phyloP scores from a whole-genome alignment of 2,329 filamentous ascomycete species.

The Teratosphaeria gauchensis region DNA sequence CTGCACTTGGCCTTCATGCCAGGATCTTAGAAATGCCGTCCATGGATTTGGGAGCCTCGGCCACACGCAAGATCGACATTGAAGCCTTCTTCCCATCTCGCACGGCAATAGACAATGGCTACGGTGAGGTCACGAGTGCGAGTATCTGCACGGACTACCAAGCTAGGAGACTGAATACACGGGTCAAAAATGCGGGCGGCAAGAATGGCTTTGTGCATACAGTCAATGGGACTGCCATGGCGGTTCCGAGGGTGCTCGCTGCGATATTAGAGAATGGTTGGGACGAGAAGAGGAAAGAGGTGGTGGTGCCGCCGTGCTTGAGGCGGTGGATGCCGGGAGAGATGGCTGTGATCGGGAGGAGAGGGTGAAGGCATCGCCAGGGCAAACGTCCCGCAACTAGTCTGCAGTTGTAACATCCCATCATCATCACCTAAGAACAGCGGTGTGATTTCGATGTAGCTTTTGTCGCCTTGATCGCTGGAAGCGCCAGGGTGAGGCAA shows the following conservation, averaged over 20 bases:
- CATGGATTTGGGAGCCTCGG: slow-evolving; percentile 79
- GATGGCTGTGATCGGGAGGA: slow-evolving; percentile 3
- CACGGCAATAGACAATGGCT: slow-evolving; percentile 55
- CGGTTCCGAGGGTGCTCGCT: slow-evolving; percentile 79
- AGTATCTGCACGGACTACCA: slow-evolving; percentile 96
- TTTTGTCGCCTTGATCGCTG: neutral
- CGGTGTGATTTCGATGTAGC: neutral
- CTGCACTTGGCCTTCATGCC: slow-evolving; percentile 67
- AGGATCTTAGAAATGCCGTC: slow-evolving; percentile 90
- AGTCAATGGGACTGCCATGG: slow-evolving; percentile 86
- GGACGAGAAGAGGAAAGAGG: slow-evolving; percentile 57
- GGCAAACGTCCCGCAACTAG: neutral
- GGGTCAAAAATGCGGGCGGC: slow-evolving; percentile 45
- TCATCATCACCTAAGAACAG: neutral
- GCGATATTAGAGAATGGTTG: slow-evolving; percentile 86
- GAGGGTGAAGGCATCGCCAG: neutral
- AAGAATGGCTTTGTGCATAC: slow-evolving; percentile 73
- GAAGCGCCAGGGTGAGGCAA: neutral
- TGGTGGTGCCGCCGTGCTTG: slow-evolving; percentile 69
- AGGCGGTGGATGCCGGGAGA: slow-evolving; percentile 62
- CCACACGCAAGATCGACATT: slow-evolving; percentile 80
- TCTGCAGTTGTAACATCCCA: neutral
- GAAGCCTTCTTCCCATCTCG: slow-evolving; percentile 89
- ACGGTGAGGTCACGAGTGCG: slow-evolving; percentile 87
- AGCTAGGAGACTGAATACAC: slow-evolving; percentile 68